These are phyloP conservation scores for Diaporthe citrichinensis DNA, from an alignment of 2,329 filamentous ascomycete genomes.

Conservation along the genomic window DNA sequence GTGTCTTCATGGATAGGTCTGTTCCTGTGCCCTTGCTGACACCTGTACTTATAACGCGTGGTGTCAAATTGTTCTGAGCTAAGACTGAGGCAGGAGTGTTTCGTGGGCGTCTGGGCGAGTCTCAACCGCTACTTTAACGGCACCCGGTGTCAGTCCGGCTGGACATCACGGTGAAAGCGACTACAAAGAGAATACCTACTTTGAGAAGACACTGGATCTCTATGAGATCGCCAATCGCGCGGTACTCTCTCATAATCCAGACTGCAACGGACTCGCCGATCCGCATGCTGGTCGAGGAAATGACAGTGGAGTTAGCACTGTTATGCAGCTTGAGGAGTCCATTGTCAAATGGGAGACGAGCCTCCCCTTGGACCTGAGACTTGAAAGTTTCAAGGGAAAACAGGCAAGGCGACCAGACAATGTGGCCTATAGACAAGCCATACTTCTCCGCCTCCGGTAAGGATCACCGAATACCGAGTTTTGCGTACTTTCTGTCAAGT, in stretches of 20 bases:
- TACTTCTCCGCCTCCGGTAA: constrained; percentile 29
- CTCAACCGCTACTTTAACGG: background rate
- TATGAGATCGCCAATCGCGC: constrained; percentile 57
- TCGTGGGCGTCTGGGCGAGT: constrained; percentile 4
- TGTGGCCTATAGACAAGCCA: background rate
- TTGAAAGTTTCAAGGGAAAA: background rate
- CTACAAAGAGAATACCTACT: background rate
- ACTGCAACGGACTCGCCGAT: constrained; percentile 24
- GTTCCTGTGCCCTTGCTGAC: background rate
- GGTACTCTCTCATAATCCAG: constrained; percentile 17
- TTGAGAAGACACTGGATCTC: constrained; percentile 15
- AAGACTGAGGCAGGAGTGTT: background rate
- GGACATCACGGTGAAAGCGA: background rate
- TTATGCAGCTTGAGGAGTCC: constrained; percentile 17
- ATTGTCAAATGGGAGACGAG: constrained; percentile 8
- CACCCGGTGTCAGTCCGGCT: background rate
- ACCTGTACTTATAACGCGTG: background rate
- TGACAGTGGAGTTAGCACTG: background rate
- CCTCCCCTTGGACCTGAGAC: background rate
- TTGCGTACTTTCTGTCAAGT: background rate
- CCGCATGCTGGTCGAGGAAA: background rate
- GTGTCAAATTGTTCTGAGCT: background rate
- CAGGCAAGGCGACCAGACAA: background rate
- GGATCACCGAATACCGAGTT: background rate
- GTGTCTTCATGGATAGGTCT: constrained; percentile 23